Evolutionary conservation across 169 alveolate genomes (phyloP).

Genomic region (Cytauxzoon felis): DNA sequence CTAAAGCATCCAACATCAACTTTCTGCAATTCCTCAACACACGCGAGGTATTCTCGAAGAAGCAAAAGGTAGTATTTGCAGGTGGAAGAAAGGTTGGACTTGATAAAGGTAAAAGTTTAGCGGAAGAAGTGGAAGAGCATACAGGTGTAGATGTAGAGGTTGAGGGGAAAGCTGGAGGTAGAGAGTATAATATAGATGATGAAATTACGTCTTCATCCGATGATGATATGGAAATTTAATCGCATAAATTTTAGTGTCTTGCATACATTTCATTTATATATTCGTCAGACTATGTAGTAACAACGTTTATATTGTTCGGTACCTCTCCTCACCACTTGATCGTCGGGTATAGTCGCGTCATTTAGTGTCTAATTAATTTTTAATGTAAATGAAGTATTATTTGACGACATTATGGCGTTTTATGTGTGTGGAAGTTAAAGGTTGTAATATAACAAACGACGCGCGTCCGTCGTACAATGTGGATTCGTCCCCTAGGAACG

Average conservation of each 20-base stretch:
- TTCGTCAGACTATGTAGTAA: neutral
- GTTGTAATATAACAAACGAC: too few relatives aligned
- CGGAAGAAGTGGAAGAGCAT: neutral
- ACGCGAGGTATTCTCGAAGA: neutral
- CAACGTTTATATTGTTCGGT: neutral
- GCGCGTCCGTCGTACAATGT: too few relatives aligned
- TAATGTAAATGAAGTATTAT: neutral
- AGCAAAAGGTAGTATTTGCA: neutral
- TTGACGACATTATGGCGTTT: neutral
- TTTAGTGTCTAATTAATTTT: too few relatives aligned
- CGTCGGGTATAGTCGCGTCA: too few relatives aligned
- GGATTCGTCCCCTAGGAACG: too few relatives aligned
- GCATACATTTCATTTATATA: neutral
- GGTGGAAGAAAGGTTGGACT: neutral
- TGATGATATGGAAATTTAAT: conserved; percentile 19
- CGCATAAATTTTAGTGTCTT: too few relatives aligned
- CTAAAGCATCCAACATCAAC: neutral
- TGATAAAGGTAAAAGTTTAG: neutral
- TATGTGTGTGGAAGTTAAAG: neutral
- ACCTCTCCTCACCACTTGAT: too few relatives aligned
- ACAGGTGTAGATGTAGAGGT: neutral
- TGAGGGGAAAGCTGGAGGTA: conserved; percentile 12
- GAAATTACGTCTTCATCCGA: conserved; percentile 23
- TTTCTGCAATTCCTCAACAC: neutral
- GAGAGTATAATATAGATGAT: conserved; percentile 26